Evolutionary conservation across 2,329 filamentous ascomycete species (phyloP).

Genomic region (Phoma sp.): DNA sequence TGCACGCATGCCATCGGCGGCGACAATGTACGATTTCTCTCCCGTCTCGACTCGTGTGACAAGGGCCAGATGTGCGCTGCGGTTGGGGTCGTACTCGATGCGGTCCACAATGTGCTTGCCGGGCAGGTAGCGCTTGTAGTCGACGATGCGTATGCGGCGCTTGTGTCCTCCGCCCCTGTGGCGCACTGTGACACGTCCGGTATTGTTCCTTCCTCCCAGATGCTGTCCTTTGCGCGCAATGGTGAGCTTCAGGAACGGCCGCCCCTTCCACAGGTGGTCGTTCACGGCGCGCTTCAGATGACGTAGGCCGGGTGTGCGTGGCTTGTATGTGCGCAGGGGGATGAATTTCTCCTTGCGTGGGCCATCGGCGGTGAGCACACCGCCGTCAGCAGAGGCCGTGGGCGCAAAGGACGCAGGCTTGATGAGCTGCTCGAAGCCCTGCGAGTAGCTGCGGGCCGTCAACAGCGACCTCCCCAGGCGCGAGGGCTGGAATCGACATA

Average conservation of each 20-base stretch:
- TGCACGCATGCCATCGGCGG: conserved; percentile 90
- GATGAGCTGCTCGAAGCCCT: conserved; percentile 40
- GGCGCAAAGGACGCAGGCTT: conserved; percentile 41
- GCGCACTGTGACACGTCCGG: conserved; percentile 82
- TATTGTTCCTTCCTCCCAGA: conserved; percentile 91
- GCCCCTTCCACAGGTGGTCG: conserved; percentile 95
- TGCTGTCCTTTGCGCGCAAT: conserved; percentile 90
- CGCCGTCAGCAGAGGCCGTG: conserved; percentile 39
- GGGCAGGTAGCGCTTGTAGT: conserved; percentile 79
- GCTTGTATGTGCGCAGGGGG: conserved; percentile 83
- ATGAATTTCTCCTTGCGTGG: conserved; percentile 47
- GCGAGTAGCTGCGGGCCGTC: conserved; percentile 59
- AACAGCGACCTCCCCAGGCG: conserved; percentile 57
- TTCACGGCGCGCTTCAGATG: conserved; percentile 93
- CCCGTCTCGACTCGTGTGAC: conserved; percentile 76
- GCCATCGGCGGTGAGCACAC: conserved; percentile 30
- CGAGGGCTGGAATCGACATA: conserved; percentile 62
- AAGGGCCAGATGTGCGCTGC: conserved; percentile 91
- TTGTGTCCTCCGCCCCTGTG: conserved; percentile 93
- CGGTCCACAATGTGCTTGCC: conserved; percentile 89
- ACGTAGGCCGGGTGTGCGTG: conserved; percentile 87
- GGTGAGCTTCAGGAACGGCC: conserved; percentile 81
- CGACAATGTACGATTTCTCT: conserved; percentile 87
- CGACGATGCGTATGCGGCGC: conserved; percentile 87
- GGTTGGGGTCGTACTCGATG: conserved; percentile 94